Base-by-base conservation (phyloP, 352 stramenopile species). In the Pythium dissimile region DNA sequence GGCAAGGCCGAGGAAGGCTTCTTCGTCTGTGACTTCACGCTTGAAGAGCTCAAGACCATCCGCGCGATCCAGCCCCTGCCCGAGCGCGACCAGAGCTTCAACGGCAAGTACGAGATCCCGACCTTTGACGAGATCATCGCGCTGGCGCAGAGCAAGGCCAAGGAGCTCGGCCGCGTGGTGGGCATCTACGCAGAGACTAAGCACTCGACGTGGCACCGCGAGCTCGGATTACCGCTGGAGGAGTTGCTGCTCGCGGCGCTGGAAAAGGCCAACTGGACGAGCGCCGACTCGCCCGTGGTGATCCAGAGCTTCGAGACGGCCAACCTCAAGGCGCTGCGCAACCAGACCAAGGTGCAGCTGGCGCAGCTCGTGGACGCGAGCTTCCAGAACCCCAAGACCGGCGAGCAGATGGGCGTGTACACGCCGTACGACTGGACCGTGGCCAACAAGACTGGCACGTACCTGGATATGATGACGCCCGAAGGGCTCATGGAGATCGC, bases 11-110 rank as follows among this genome's bases (percentile, higher is more conserved):
- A 67, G 24, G 64, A 62, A 34, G 80, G 84, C 15, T 97, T 87
- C 66, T 97, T 88, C 63, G 80, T 87, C 37, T 86, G 79, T 53
- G 86, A 97, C 60, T 97, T 97, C 80, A 93, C 84, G 27, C 76
- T 91, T 20, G 71, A 69, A 12, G 89, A 97, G 72, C 81, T 97
- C 57, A 85, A 95, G 70, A 75, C 78, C 44, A 71, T 97, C 39
- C 61, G 71, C 11, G 75, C 89, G 35, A 74, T 81, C 28, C 89
- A 97, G 55, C 79, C 81, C 26, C 59, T 94, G 23, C 35, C 70
- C 15, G 68, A 92, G 26, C 72, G 90, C 47, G 77, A 85, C 53
- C 85, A 80, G 39, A 75, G 65, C 51, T 93, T 75, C 64, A 80
- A 96, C 66, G 73, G 71, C 16, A 60, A 92, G 18, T 96, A 88